Base-by-base conservation (phyloP, 257 asterid species). In the Solanum chiquidenum region DNA sequence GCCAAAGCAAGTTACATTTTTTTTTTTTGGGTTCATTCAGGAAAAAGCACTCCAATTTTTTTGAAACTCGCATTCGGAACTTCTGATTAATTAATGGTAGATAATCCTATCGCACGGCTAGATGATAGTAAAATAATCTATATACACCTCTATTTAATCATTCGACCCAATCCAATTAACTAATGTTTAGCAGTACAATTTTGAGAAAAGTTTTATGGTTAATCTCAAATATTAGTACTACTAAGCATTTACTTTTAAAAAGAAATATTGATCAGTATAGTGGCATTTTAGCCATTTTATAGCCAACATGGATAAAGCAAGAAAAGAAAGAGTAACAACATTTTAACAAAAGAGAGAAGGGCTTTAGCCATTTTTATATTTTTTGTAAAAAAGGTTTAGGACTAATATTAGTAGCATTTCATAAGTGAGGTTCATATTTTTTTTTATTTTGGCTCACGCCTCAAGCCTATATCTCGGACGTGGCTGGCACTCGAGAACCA, bases 1-100 rank as follows among this genome's bases (percentile, higher is more conserved):
- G 14, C 14, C 73, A 66, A 11, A 66, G 34, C 73, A 66, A 66
- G 73, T 5, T 27, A 25, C 34, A 64, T 0, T 64, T 62, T 58
- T 55, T 42, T 7, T 55, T 52, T 52, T 55, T 0, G 68, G 68
- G 27, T 9, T 29, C 69, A 60, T 23, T 23, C 4, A 55, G 64
- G 21, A 55, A 55, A 55, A 16, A 18, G 0, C 0, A 23, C 29
- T 60, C 6, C 6, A 60, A 0, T 23, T 60, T 0, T 60, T 9
- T n/a, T 9, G 0, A n/a, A n/a, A 25, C 31, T 62, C 3, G 0
- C 3, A n/a, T 62, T 62, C 3, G 16, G 27, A n/a, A 62, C 16
- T 62, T 62, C 7, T 62, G 71, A n/a, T 62, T 62, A 9, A 60
- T 60, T 21, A 60, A 60, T 60, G 2, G 29, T 60, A 60, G 68